Conservation (phyloP, 1,284 basidiomycete genomes). For the Irpex sp. region DNA sequence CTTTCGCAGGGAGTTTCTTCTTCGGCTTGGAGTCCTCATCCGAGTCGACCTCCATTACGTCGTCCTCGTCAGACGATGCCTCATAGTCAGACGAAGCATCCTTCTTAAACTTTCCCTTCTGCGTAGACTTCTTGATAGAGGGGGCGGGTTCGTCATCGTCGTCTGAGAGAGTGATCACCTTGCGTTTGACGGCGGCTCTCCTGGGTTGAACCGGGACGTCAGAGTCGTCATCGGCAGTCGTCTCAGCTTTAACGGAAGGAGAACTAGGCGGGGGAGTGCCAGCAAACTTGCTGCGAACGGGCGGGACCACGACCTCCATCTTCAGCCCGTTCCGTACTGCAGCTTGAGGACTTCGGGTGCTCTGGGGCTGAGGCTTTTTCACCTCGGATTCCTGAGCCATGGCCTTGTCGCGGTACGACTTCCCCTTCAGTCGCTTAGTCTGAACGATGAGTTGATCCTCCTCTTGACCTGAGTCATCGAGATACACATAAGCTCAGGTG, state of each 20-base stretch:
- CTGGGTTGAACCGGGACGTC: conserved; percentile 28
- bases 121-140: not conserved
- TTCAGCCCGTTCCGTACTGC: conserved; percentile 37
- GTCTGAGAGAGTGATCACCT: conserved; percentile 40
- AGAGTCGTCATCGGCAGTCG: conserved; percentile 33
- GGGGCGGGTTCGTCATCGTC: conserved; percentile 32
- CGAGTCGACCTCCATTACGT: conserved; percentile 28
- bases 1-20: not conserved
- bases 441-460: conserved; percentile 43
- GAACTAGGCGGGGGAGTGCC: conserved; percentile 15
- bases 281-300: conserved; percentile 14
- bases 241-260: conserved; percentile 20
- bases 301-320: conserved; percentile 51
- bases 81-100: conserved; percentile 41
- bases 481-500: not conserved
- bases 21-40: conserved; percentile 17
- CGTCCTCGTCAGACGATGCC: conserved; percentile 23
- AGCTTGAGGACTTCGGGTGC: conserved; percentile 22
- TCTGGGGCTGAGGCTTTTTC: conserved; percentile 14
- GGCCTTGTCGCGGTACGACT: conserved; percentile 58
- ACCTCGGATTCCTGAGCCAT: conserved; percentile 25
- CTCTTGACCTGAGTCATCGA: conserved; percentile 34
- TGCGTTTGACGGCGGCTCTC: conserved; percentile 22
- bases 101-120: conserved; percentile 9
- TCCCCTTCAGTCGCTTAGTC: conserved; percentile 73